Base-by-base conservation (phyloP, 2,329 filamentous ascomycete species). In the Xylariaceae sp. region DNA sequence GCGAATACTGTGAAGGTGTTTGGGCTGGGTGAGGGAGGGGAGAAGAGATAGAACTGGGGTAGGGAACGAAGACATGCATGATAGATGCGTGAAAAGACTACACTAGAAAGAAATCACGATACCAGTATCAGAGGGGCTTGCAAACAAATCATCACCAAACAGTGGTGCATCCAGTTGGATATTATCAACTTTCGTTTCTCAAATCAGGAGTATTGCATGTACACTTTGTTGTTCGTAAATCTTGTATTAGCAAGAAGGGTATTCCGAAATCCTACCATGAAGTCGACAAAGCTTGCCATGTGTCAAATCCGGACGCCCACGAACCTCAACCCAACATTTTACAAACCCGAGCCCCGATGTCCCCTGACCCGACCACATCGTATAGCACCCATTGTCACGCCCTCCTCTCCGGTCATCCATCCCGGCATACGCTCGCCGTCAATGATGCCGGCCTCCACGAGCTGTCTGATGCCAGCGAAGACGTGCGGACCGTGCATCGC, bases 321-420 rank as follows among this genome's bases (percentile, higher is more conserved):
- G n/a, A n/a, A n/a, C n/a, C n/a, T n/a, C n/a, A n/a, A n/a, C 33
- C 7, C 20, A 14, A 8, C 14, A 4, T 3, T 10, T 50, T 32
- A 79, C 47, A 81, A 48, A 1, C 77, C 77, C 2, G 76, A 77
- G 5, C 79, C 79, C 49, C 74, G 80, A 56, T 77, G 67, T 1
- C 77, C 79, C 35, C 69, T 68, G 57, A 90, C 81, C 50, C 82
- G 74, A 2, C 88, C 88, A 47, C 80, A 66, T 52, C 74, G 76
- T 4, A 94, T 80, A 22, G 80, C 76, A 1, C 87, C 86, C 29
- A 83, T 74, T 42, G 86, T 93, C 5, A 93, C 82, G 1, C 83
- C 86, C 36, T 89, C 86, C 59, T 95, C 89, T 2, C 89, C 90
- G 1, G 88, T 93, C 83, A 95, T 85, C 88, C 89, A 95, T 0